phyloP scores from a whole-genome alignment of 768 basidiomycete species.

The Mycena filopes region DNA sequence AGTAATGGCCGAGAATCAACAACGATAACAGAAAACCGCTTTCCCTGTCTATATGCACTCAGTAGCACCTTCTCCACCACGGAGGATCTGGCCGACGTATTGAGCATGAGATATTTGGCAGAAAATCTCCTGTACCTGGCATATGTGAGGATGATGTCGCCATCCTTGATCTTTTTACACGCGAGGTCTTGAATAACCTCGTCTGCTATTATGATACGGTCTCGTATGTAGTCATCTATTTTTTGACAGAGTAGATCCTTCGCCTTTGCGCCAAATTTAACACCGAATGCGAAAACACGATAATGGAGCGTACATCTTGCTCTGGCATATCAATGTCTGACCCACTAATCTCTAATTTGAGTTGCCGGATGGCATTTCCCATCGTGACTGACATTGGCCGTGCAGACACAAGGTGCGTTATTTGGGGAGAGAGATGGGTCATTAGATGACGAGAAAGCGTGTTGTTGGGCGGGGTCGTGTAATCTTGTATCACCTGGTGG shows the following conservation, averaged over 20 bases:
- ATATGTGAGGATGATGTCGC: conserved; percentile 92
- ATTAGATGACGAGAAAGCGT: conserved; percentile 92
- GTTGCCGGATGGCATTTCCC: conserved; percentile 93
- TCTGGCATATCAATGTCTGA: conserved; percentile 94
- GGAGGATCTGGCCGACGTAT: conserved; percentile 73
- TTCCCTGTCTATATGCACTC: conserved; percentile 77
- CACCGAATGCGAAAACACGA: neutral
- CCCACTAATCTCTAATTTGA: conserved; percentile 94
- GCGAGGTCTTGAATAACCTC: conserved; percentile 92
- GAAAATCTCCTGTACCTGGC: conserved; percentile 67
- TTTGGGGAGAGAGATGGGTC: conserved; percentile 93
- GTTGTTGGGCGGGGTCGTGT: conserved; percentile 85
- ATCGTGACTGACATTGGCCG: conserved; percentile 93
- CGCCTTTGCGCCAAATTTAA: conserved; percentile 61
- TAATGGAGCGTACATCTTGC: conserved; percentile 74
- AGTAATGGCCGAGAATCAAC: conserved; percentile 95
- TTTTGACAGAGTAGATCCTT: conserved; percentile 85
- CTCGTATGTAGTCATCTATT: conserved; percentile 94
- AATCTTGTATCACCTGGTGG: conserved; percentile 87
- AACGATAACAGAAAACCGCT: conserved; percentile 88
- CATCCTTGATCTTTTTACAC: conserved; percentile 93
- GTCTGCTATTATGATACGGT: conserved; percentile 93
- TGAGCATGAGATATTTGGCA: conserved; percentile 20
- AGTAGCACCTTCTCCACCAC: conserved; percentile 92
- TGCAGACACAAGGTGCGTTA: conserved; percentile 87